These are phyloP conservation scores for Pugionium cornutum DNA, from an alignment of 345 rosid genomes.

Conservation along the genomic window DNA sequence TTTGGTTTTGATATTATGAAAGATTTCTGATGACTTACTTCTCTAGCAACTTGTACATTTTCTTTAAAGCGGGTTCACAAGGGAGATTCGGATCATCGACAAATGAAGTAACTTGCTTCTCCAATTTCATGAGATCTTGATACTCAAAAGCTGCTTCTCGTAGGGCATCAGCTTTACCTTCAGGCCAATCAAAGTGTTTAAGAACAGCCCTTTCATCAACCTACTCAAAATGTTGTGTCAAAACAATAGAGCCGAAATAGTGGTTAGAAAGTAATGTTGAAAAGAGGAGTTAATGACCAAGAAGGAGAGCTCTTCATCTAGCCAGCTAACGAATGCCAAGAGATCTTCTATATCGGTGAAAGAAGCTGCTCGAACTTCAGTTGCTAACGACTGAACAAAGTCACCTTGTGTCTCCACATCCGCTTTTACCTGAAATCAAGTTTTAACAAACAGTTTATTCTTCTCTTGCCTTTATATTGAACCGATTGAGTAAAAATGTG, in stretches of 20 bases:
- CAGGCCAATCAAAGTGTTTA: constrained; percentile 99
- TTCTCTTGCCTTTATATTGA: no score
- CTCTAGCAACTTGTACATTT: constrained; percentile 93
- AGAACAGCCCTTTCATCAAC: constrained; percentile 98
- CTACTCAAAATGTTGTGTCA: constrained; percentile 37
- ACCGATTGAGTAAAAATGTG: background rate
- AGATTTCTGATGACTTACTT: constrained; percentile 54
- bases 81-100: constrained; percentile 77
- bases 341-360: constrained; percentile 73
- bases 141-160: constrained; percentile 97
- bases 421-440: constrained; percentile 75
- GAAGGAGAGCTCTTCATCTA: constrained; percentile 97
- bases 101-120: constrained; percentile 77
- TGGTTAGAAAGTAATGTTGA: background rate
- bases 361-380: constrained; percentile 85
- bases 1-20: constrained; percentile 5
- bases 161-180: constrained; percentile 94
- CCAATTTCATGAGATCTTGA: constrained; percentile 88
- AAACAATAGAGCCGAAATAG: background rate
- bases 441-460: background rate
- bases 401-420: constrained; percentile 99
- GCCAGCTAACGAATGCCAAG: constrained; percentile 93
- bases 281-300: constrained; percentile 48
- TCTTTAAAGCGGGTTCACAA: constrained; percentile 87
- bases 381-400: constrained; percentile 88